Base-by-base conservation (phyloP, 176 grass and related monocot species). In the Bromus sterilis region DNA sequence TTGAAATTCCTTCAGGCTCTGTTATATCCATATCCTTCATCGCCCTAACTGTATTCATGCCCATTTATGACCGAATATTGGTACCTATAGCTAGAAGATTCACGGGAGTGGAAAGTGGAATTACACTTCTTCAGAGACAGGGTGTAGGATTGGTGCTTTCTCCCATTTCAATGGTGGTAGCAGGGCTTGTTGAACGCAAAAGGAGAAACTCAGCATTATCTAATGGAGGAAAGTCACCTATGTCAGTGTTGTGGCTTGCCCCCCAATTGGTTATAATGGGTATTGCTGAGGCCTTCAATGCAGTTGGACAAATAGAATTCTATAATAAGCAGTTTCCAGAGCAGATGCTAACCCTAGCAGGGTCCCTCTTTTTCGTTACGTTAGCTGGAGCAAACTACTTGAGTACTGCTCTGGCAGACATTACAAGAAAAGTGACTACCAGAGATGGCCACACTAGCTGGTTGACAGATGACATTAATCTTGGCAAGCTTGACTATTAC, bases 261-360 rank as follows among this genome's bases (percentile, higher is more conserved):
- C 95, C 90, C 46, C 90, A 93, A 78, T 77, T 98, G 29, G 24
- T 87, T 25, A 80, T 98, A 74, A 78, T 98, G 65, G 92, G 95
- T 75, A 60, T 93, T 42, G 87, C 88, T 20, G 80, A 91, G 78
- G 87, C 86, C 49, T 89, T 98, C 80, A 87, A 82, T 11, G 82
- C 82, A 66, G 86, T 98, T 56, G 92, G 90, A 56, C 92, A 94
- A 80, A 89, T 94, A 24, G 86, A 98, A 71, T 89, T 98, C 71
- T 94, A 94, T 67, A 98, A 98, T 60, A 86, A 81, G 73, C 88
- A 94, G 85, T 93, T 98, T 55, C 95, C 90, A 12, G 90, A 98
- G 23, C 90, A 94, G 62, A 93, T 94, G 90, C 86, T 87, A 70
- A 62, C 95, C 24, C 20, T 93, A 68, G 92, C 86, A 51, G 87